phyloP scores from a whole-genome alignment of 768 basidiomycete genomes.

The Rhodocollybia butyracea region DNA sequence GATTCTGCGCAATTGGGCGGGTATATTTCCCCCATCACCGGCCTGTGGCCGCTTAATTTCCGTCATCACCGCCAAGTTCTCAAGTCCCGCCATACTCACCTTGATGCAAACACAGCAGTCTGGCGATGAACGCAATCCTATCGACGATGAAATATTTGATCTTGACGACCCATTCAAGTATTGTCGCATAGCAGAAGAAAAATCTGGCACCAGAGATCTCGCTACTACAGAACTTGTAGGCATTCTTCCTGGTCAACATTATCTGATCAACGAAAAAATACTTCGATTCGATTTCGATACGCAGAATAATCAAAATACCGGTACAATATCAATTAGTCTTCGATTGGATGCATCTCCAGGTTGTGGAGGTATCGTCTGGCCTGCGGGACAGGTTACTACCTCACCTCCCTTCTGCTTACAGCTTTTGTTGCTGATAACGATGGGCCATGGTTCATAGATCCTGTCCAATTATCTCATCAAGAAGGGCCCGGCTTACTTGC shows the following conservation, averaged over 20 bases:
- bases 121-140: not conserved
- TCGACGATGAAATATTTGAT: conserved; percentile 3
- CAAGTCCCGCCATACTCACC: not conserved
- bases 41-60: not conserved
- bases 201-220: not conserved
- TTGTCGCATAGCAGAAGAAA: conserved; percentile 5
- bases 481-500: conserved; percentile 45
- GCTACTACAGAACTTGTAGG: conserved; percentile 20
- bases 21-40: not conserved
- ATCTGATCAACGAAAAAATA: conserved; percentile 3
- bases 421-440: conserved; percentile 7
- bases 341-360: conserved; percentile 79
- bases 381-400: conserved; percentile 75
- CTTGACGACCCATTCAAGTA: conserved; percentile 1
- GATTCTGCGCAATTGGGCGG: not conserved
- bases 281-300: conserved; percentile 5
- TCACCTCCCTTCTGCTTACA: conserved; percentile 2
- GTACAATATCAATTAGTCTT: conserved; percentile 44
- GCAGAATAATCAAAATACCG: conserved; percentile 10
- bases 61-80: not conserved
- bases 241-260: conserved; percentile 12
- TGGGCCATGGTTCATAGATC: conserved; percentile 50
- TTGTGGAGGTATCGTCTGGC: conserved; percentile 92
- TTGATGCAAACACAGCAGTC: conserved; percentile 4
- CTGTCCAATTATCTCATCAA: conserved; percentile 72